A percentile compares a stretch with the other conserved stretches of the same genome.
Conservation (phyloP, 768 basidiomycete species). For the Hypholoma sublateritium region DNA sequence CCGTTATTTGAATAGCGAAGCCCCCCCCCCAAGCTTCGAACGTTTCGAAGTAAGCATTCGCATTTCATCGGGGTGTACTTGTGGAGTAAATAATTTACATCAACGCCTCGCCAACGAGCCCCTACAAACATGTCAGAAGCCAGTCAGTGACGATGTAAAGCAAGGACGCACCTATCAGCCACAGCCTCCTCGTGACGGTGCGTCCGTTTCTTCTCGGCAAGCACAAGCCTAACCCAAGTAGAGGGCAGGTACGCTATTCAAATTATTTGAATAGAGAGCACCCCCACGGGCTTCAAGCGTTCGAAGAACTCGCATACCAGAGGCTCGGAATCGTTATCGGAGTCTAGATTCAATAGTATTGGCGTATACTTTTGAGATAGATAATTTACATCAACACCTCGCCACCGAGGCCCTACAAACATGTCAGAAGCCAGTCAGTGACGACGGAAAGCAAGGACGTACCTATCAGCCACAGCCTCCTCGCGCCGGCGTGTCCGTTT, state of each 20-base stretch:
- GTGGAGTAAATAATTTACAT: not conserved
- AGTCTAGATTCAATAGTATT: not conserved
- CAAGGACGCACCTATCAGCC: constrained; percentile 68
- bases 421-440: not conserved
- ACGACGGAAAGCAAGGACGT: constrained; percentile 23
- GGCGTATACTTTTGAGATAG: constrained; percentile 1
- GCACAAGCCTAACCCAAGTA: constrained; percentile 29
- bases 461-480: constrained; percentile 79
- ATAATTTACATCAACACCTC: not conserved
- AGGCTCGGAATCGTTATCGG: no score
- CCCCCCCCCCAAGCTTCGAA: no score
- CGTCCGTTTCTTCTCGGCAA: constrained; percentile 59
- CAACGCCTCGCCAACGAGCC: constrained; percentile 1
- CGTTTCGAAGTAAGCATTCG: no score
- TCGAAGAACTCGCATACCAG: no score
- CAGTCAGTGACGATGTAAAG: not conserved
- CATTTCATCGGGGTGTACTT: not conserved
- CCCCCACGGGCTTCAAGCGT: no score
- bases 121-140: constrained; percentile 1
- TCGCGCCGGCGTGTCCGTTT: constrained; percentile 61
- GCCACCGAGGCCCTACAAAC: not conserved
- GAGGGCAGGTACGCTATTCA: no score
- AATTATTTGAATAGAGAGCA: no score
- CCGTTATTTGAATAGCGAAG: no score
- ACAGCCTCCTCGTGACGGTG: constrained; percentile 76